Percentiles rank a stretch among this genome's conserved stretches.
Conservation (phyloP, 306 rosid genomes). For the Albizia julibrissin region DNA sequence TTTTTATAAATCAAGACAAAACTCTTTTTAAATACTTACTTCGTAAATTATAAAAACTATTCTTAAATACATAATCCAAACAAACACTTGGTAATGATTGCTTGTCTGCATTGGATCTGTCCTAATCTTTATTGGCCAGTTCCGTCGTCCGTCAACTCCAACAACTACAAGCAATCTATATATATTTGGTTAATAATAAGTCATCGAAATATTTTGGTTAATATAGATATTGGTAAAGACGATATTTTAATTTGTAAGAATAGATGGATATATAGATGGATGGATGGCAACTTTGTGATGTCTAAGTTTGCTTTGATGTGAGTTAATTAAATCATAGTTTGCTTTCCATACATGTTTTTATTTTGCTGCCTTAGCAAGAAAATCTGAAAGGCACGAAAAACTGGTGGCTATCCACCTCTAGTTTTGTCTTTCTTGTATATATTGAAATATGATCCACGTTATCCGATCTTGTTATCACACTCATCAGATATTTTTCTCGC, state of each 20-base stretch:
- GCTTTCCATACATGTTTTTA: constrained; percentile 1
- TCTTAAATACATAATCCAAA: no score
- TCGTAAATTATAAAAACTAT: no score
- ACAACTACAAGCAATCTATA: not conserved
- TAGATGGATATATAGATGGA: not conserved
- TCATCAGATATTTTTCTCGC: not conserved
- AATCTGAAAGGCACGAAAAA: not conserved
- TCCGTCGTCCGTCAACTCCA: not conserved
- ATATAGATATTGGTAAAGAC: not conserved
- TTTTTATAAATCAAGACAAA: no score
- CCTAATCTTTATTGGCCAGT: not conserved
- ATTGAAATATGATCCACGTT: not conserved
- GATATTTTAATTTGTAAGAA: not conserved
- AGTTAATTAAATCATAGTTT: not conserved
- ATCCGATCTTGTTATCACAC: not conserved
- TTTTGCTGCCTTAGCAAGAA: constrained; percentile 21
- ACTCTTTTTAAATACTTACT: no score
- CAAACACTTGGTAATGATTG: no score
- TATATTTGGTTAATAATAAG: no score
- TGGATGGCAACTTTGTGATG: not conserved
- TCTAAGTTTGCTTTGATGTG: constrained; percentile 18
- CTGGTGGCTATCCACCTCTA: not conserved
- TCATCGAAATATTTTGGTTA: not conserved
- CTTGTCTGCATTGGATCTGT: not conserved
- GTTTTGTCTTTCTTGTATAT: not conserved